Conservation (phyloP, 331 rosid genomes). For the Prunus yedoensis region DNA sequence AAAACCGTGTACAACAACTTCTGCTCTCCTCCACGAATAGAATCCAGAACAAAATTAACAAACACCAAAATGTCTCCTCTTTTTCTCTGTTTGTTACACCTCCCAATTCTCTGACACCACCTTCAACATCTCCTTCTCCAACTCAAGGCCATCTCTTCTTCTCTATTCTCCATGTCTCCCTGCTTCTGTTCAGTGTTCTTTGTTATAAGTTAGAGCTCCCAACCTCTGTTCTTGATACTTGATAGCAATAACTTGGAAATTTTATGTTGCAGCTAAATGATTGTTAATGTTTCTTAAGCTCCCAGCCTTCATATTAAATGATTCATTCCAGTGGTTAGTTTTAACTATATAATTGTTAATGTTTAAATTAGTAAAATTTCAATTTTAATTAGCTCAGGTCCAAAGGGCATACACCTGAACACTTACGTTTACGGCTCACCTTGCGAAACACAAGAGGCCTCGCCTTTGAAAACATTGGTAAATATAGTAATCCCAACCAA, state of each 20-base stretch:
- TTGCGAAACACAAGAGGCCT: no score
- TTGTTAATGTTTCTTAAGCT: slow-evolving; percentile 1
- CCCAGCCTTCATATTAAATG: not conserved
- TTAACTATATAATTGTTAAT: not conserved
- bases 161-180: not conserved
- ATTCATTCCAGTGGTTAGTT: not conserved
- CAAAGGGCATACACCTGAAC: not conserved
- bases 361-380: not conserved
- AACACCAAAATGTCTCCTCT: not conserved
- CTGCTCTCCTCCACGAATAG: not conserved
- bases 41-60: not conserved
- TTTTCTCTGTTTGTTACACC: not conserved
- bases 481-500: not conserved
- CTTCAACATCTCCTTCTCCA: not conserved
- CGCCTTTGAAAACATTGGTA: not conserved
- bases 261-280: not conserved
- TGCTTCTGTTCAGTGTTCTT: no score
- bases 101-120: not conserved
- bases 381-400: not conserved
- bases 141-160: not conserved
- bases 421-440: not conserved
- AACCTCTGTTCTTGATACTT: not conserved
- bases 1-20: not conserved
- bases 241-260: not conserved
- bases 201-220: no score